Evolutionary conservation across 768 basidiomycete species (phyloP), one percentile per base, ranked within the genome.

Genomic region (Coprinopsis cinerea): DNA sequence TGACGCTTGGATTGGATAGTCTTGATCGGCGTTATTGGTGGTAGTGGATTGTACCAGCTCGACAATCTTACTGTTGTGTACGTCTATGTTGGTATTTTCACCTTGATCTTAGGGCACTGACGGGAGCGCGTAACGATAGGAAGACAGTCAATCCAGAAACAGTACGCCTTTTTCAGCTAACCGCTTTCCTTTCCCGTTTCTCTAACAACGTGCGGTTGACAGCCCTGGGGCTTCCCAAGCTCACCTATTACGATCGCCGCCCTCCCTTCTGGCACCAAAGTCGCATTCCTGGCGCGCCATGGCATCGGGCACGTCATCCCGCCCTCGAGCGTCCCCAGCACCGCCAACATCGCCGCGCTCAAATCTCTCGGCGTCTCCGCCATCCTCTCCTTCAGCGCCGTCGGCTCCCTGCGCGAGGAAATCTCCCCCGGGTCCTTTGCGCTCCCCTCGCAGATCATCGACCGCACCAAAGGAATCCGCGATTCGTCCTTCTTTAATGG

Each of bases 341-440:
- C 90, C 45, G 95, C 95, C 55, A 99, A 97, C 76, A 92, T 97
- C 60, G 88, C 94, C 24, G 95, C 94, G 0, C 77, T 97, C 61
- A 97, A 97, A 68, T 84, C 82, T 35, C 76, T 98, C 57, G 95
- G 95, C 35, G 88, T 92, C 6, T 80, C 84, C 55, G 89, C 83
- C 43, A 81, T 98, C 63, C 73, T 98, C 56, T 92, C 93, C 5
- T 98, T 98, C 76, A 89, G 87, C 30, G 94, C 95, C 15, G 95
- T 98, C 39, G 95, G 95, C 23, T 93, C 90, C 7, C 77, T 99
- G 10, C 80, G 92, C 36, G 95, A 99, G 64, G 92, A 96, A 60
- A 90, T 97, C 66, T 65, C 81, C 26, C 93, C 93, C 0, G 93
- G 95, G 22, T 82, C 92, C 53, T 92, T 97, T 65, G 75, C 80